phyloP scores from a whole-genome alignment of 441 rosid species.

The Rhodomyrtus psidioides region DNA sequence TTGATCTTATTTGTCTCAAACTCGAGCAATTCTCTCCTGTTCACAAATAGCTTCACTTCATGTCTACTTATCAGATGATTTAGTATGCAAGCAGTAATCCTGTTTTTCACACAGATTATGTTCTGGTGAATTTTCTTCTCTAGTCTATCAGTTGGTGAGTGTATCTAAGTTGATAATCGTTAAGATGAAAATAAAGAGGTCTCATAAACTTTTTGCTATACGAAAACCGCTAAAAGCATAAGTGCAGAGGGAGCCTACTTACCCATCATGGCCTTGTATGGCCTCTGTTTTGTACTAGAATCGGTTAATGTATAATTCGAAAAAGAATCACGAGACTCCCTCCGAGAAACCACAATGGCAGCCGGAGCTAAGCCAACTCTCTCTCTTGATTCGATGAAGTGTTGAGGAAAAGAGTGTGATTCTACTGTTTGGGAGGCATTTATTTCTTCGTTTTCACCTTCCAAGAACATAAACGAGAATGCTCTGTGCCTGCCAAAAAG shows the following conservation, averaged over 20 bases:
- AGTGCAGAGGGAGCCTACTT: background rate
- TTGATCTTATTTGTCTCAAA: background rate
- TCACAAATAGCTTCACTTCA: background rate
- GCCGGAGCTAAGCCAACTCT: constrained; percentile 78
- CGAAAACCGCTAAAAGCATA: background rate
- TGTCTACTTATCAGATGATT: background rate
- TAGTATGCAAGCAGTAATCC: background rate
- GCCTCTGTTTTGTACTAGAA: constrained; percentile 50
- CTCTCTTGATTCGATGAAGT: constrained; percentile 55
- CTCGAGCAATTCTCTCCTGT: background rate
- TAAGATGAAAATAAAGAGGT: background rate
- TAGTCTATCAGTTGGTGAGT: background rate
- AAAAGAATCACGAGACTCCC: constrained; percentile 46
- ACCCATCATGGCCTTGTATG: constrained; percentile 11
- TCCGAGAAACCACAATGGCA: constrained; percentile 56
- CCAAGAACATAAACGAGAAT: constrained; percentile 70
- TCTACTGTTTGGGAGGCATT: constrained; percentile 64
- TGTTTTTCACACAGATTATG: background rate
- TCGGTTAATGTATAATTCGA: constrained; percentile 48
- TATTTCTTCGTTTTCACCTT: constrained; percentile 68
- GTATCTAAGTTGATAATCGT: background rate
- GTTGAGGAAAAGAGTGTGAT: constrained; percentile 80
- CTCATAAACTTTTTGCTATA: background rate
- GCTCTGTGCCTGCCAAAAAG: constrained; percentile 65
- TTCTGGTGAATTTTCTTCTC: background rate